Evolutionary conservation across 2,329 filamentous ascomycete species (phyloP), one percentile per base, ranked within the genome.

Genomic region (Stylonectria norvegica): DNA sequence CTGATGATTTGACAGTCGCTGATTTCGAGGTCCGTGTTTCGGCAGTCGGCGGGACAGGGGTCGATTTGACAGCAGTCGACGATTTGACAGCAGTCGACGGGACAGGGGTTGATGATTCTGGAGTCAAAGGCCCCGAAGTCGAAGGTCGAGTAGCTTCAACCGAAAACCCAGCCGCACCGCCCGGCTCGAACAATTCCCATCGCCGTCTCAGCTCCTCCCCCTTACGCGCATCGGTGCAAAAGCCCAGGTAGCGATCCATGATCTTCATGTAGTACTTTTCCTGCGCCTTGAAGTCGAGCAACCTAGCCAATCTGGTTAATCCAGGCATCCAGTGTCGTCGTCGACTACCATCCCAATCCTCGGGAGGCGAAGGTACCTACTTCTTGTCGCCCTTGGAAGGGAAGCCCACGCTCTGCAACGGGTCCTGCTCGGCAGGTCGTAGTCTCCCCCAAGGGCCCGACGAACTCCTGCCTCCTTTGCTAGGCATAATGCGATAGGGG

Each of bases 361-460:
- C n/a, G n/a, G n/a, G n/a, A n/a, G n/a, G n/a, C n/a, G n/a, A n/a
- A n/a, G n/a, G n/a, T 3, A 42, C 59, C 27, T 71, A 91, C 89
- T 86, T 84, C 34, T 76, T 86, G 64, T 97, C 91, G 37, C 91
- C 91, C 60, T 95, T 96, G 2, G 89, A 95, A 4, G 88, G 88
- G 50, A 95, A 75, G 2, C 91, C 90, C 52, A 94, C 85, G 45
- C 73, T 77, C 53, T 94, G 86, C 19, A 97, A 71, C 11, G 86
- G 79, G 62, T 96, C 89, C 42, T 81, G 70, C 31, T 84, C 79
- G 45, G 83, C 76, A 10, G 86, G 84, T 62, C 85, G 89, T 49
- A 94, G 70, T 48, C 86, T 75, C 44, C 77, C 79, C 81, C 84
- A 87, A 51, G 78, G 73, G 36, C 75, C 74, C 34, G 79, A 78